Conservation (phyloP, 202 grass and related monocot genomes). For the Carex sylvatica region DNA sequence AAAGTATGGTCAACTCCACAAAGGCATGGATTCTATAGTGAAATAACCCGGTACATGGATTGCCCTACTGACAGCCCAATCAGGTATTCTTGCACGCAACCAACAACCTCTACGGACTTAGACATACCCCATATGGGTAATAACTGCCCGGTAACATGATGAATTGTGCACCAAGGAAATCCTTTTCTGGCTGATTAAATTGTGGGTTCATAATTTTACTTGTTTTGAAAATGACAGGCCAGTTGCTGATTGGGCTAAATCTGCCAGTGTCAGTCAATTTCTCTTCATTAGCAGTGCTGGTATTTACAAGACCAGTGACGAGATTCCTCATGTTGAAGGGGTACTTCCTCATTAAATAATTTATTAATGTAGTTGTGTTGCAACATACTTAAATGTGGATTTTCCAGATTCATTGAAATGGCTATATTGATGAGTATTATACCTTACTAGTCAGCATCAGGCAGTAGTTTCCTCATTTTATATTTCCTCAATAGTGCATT, state of each 20-base stretch:
- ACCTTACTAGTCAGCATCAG: background rate
- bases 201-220: background rate
- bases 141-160: background rate
- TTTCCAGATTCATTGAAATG: conserved; percentile 1
- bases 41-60: background rate
- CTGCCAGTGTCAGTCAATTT: conserved; percentile 59
- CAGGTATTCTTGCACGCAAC: background rate
- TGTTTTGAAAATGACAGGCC: conserved; percentile 45
- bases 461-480: background rate
- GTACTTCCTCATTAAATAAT: conserved; percentile 30
- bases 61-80: background rate
- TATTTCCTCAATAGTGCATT: background rate
- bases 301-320: conserved; percentile 62
- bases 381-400: background rate
- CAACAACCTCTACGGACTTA: background rate
- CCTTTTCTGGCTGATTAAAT: background rate
- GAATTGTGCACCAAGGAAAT: background rate
- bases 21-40: background rate
- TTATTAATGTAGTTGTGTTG: background rate
- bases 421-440: background rate
- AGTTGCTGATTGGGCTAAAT: conserved; percentile 82
- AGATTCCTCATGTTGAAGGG: conserved; percentile 83
- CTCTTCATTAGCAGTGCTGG: conserved; percentile 85
- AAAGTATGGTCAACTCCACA: background rate
- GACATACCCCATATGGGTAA: background rate